Evolutionary conservation across 495 filamentous ascomycete species (phyloP), one percentile per base, ranked within the genome.

Genomic region (Talaromyces wortmannii): DNA sequence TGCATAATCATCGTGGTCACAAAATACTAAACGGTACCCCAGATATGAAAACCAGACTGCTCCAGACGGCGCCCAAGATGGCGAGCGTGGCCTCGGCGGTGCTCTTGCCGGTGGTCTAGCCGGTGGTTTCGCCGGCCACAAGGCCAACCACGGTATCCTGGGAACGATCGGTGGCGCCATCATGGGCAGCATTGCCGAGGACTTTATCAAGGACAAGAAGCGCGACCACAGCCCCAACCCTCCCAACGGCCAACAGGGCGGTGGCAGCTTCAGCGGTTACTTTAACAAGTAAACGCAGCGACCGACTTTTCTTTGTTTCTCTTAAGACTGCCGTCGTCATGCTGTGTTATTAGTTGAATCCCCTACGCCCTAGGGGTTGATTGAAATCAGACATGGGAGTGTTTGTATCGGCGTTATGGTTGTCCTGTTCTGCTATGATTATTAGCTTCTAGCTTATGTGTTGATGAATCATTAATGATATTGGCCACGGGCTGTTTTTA

Each of bases 141-240:
- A 78, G 67, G 74, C 69, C 57, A 67, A 74, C 63, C 74, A 77
- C 70, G 74, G 75, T 43, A 60, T 77, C 59, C 73, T 78, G 54
- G 74, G 75, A 57, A 69, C 74, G n/a, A 72, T 78, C 31, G 75
- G 75, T 59, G 75, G 75, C 45, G 75, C 75, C 40, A 73, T 78
- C 60, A 67, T 77, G 5, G 75, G 75, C 15, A 73, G 69, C 59
- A 68, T 78, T 29, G 69, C 72, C 15, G 67, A 78, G 56, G 73
- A 78, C 32, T 69, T 69, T 12, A 56, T 73, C 47, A 76, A 76
- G 72, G 72, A 75, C 65, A 67, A 72, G 61, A 66, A 65, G 60
- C 40, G 23, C 31, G 60, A 64, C 68, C 7, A 58, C 30, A 54
- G 57, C 52, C 54, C 63, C 55, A 55, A 55, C 33, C 52, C 56